Evolutionary conservation across 371 early-diverging fungal species (phyloP).

Genomic region (Mucor sp.): DNA sequence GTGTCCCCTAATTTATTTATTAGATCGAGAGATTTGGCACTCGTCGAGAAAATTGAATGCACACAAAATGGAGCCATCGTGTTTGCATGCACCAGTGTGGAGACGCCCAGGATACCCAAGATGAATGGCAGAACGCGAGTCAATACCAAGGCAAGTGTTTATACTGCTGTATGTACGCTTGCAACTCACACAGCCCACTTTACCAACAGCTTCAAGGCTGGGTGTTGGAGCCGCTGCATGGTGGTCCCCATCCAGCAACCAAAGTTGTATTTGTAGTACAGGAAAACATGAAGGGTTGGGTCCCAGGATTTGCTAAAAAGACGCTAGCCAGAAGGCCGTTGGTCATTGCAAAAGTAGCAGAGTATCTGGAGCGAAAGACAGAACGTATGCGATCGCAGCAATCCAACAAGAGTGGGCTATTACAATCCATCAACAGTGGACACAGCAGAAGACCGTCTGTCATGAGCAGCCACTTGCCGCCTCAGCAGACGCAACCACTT

Average conservation of each 20-base stretch:
- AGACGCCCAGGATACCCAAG: conserved; percentile 64
- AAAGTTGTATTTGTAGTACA: conserved; percentile 62
- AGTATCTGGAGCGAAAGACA: conserved; percentile 66
- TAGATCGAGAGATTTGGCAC: conserved; percentile 42
- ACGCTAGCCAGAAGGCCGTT: conserved; percentile 65
- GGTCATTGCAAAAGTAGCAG: conserved; percentile 63
- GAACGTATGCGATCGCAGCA: conserved; percentile 44
- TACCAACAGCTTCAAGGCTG: conserved; percentile 58
- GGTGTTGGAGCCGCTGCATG: conserved; percentile 64
- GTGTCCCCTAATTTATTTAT: neutral
- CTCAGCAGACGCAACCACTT: neutral
- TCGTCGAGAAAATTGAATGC: conserved; percentile 55
- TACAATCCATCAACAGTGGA: conserved; percentile 12
- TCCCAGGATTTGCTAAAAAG: conserved; percentile 68
- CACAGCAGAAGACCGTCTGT: conserved; percentile 37
- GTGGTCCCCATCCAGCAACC: conserved; percentile 52
- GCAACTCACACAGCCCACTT: neutral
- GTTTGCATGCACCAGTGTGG: conserved; percentile 69
- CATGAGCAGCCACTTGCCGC: conserved; percentile 17
- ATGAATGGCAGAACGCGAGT: conserved; percentile 59
- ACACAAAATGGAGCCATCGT: conserved; percentile 52
- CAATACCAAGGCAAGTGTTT: conserved; percentile 43
- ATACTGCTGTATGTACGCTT: neutral
- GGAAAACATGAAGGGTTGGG: conserved; percentile 57
- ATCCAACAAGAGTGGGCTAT: conserved; percentile 21